Base-by-base conservation (phyloP, 2,329 filamentous ascomycete genomes). In the Colletotrichum costaricense region DNA sequence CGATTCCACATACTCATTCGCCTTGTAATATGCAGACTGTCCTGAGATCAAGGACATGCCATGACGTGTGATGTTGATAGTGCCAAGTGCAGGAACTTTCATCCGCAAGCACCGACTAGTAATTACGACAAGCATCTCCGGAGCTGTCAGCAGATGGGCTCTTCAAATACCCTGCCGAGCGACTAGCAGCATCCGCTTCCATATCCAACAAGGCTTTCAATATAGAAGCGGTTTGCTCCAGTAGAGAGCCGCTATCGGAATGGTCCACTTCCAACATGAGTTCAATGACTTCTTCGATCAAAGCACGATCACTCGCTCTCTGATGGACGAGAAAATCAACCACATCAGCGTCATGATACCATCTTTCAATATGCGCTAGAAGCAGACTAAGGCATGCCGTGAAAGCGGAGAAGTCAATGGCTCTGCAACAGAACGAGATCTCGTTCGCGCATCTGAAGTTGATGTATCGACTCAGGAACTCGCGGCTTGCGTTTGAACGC, bases 241-340 rank as follows among this genome's bases (percentile, higher is more conserved):
- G 78, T 6, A 83, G 69, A 0, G 63, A 69, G 69, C 84, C 82
- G 4, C 67, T 52, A 67, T 79, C 80, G 1, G 75, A 22, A 5
- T 67, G 67, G 16, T 71, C 77, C n/a, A 82, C 68, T 19, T 75
- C 74, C 9, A 80, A 75, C 78, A 86, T 83, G 9, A 76, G 79
- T 35, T 81, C 78, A 4, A 82, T 76, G 3, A 77, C 76, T 24
- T 81, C 76, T 26, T 85, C 82, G 5, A 86, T 77, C 73, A 82
- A 79, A 1, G 78, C 83, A 7, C 83, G 80, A 74, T 87, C 85
- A 59, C 79, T 77, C 1, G 78, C 69, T 4, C 79, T 78, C 68
- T 86, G 84, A 71, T 86, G 82, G 6, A 78, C 79, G 0, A 86
- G 78, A 19, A 82, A 71, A 70, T 82, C 80, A 24, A 76, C 76